phyloP scores from a whole-genome alignment of 1,284 basidiomycete genomes.

The Microbotryum saponariae region DNA sequence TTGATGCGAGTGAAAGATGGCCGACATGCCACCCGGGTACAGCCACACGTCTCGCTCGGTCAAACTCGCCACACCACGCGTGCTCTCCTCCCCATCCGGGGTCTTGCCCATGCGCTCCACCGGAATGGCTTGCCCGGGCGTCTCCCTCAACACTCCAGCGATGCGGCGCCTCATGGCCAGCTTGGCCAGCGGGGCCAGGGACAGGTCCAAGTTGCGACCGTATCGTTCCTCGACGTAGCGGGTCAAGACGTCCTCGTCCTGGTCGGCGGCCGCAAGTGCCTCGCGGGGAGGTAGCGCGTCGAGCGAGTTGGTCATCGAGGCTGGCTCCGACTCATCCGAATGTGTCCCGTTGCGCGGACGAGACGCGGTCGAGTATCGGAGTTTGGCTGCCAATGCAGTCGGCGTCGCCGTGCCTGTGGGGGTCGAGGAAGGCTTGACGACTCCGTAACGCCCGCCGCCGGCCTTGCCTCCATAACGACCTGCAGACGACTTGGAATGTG shows the following conservation, averaged over 20 bases:
- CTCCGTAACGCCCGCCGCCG: slow-evolving; percentile 14
- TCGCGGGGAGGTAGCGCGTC: slow-evolving; percentile 3
- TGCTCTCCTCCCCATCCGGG: slow-evolving; percentile 41
- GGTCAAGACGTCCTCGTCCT: slow-evolving; percentile 46
- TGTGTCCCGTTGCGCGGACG: slow-evolving; percentile 2
- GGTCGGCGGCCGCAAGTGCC: slow-evolving; percentile 22
- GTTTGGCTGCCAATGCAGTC: slow-evolving; percentile 4
- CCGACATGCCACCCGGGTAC: slow-evolving; percentile 80
- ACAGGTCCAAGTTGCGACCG: slow-evolving; percentile 78
- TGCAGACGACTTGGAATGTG: not conserved
- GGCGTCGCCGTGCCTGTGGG: not conserved
- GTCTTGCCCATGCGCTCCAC: slow-evolving; percentile 48
- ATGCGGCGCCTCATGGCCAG: slow-evolving; percentile 77
- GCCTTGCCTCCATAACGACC: slow-evolving; percentile 14
- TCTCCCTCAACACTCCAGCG: slow-evolving; percentile 61
- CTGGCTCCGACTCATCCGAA: slow-evolving; percentile 19
- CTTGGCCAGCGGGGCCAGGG: slow-evolving; percentile 69
- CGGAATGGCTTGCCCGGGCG: slow-evolving; percentile 26
- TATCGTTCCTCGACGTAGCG: slow-evolving; percentile 84
- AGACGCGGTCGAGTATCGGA: slow-evolving; percentile 19
- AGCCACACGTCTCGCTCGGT: slow-evolving; percentile 81
- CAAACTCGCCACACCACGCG: slow-evolving; percentile 45
- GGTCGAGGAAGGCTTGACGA: slow-evolving; percentile 5
- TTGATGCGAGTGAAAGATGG: slow-evolving; percentile 86
- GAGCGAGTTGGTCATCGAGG: slow-evolving; percentile 22